Evolutionary conservation across 176 grass and related monocot species (phyloP).

Genomic region (Rhynchospora breviuscula): DNA sequence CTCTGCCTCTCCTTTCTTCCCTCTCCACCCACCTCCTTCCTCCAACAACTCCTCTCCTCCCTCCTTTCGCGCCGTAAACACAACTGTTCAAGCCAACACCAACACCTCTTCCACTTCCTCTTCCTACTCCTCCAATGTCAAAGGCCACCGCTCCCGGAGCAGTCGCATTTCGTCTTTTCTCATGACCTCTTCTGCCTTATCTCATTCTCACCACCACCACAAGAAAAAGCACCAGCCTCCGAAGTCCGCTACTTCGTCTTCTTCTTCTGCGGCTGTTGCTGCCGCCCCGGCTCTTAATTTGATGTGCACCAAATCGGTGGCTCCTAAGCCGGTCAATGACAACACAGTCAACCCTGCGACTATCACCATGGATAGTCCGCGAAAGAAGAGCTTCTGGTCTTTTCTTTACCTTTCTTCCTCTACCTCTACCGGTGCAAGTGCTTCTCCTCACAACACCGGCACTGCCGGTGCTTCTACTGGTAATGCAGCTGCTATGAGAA

Average conservation of each 20-base stretch:
- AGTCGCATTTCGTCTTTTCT: slow-evolving; percentile 5
- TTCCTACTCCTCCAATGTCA: slow-evolving; percentile 13
- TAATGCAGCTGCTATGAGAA: slow-evolving; percentile 18
- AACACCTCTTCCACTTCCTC: slow-evolving; percentile 11
- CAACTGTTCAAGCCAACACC: not conserved
- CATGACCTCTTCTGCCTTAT: not conserved
- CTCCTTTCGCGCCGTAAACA: slow-evolving; percentile 39
- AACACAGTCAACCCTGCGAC: not conserved
- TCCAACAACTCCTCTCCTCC: slow-evolving; percentile 37
- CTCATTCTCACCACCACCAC: not conserved
- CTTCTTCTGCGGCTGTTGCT: not conserved
- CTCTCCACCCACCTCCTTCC: slow-evolving; percentile 54
- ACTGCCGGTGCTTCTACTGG: not conserved
- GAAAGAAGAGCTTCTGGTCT: slow-evolving; percentile 99
- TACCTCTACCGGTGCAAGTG: slow-evolving; percentile 22
- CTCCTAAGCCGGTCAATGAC: slow-evolving; percentile 46
- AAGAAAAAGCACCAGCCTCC: not conserved
- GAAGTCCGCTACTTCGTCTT: slow-evolving; percentile 8
- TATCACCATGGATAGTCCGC: slow-evolving; percentile 50
- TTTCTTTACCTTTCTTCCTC: slow-evolving; percentile 69
- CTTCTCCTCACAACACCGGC: slow-evolving; percentile 23
- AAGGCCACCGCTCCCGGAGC: not conserved
- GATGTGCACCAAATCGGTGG: slow-evolving; percentile 81
- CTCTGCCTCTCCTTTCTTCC: slow-evolving; percentile 65
- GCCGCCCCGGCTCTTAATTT: slow-evolving; percentile 20